phyloP scores from a whole-genome alignment of 305 asterid species.

The Petunia hybrid region DNA sequence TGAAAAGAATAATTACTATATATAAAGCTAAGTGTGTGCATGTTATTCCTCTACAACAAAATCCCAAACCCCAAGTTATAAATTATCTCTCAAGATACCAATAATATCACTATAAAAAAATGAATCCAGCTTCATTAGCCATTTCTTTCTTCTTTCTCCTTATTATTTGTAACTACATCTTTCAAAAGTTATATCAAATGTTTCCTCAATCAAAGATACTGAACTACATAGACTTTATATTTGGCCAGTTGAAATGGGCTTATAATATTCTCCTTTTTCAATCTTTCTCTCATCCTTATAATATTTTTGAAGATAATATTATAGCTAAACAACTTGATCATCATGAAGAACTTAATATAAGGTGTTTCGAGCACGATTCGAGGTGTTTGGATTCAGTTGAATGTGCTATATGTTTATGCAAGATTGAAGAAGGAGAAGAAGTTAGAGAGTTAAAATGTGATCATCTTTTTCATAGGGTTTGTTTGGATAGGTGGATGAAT shows the following conservation, averaged over 20 bases:
- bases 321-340: not conserved
- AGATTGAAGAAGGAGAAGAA: no score
- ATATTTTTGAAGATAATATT: not conserved
- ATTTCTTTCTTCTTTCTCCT: constrained; percentile 1
- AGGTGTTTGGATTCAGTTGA: not conserved
- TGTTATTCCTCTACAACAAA: not conserved
- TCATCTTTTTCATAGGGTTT: constrained; percentile 29
- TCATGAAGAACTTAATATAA: not conserved
- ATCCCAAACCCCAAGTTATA: not conserved
- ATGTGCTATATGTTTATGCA: not conserved
- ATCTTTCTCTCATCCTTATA: constrained; percentile 30
- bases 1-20: no score
- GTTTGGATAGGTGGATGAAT: constrained; percentile 49
- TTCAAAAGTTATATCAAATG: not conserved
- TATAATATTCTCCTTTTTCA: constrained; percentile 34
- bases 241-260: constrained; percentile 34
- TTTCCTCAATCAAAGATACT: constrained; percentile 22
- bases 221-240: constrained; percentile 17
- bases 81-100: constrained; percentile 13
- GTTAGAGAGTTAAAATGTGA: no score
- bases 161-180: not conserved
- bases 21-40: not conserved
- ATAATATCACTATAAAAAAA: not conserved
- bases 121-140: constrained; percentile 27
- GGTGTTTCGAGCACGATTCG: not conserved